These are phyloP conservation scores for Naganishia cerealis DNA, from an alignment of 1,284 basidiomycete species.

Conservation along the genomic window DNA sequence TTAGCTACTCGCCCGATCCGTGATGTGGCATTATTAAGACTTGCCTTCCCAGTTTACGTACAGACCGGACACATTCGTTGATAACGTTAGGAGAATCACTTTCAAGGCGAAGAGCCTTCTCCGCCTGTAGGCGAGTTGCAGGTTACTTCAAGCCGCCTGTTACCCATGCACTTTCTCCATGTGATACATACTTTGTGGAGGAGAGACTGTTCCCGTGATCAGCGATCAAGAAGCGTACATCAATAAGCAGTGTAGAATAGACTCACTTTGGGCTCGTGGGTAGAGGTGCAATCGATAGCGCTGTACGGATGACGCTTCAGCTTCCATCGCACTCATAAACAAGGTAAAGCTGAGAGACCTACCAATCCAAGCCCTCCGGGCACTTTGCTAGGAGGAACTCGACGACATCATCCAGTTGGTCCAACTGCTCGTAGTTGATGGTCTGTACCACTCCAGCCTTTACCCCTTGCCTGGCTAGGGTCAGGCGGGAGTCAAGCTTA, in stretches of 20 bases:
- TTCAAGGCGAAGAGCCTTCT: constrained; percentile 70
- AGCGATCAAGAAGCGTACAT: not conserved
- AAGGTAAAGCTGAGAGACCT: not conserved
- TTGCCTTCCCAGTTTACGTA: constrained; percentile 62
- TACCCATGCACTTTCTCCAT: not conserved
- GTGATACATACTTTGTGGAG: constrained; percentile 8
- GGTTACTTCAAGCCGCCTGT: not conserved
- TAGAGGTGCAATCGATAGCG: constrained; percentile 57
- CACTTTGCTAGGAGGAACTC: constrained; percentile 65
- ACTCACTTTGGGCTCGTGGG: constrained; percentile 58
- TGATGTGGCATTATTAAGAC: not conserved
- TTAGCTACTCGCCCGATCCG: not conserved
- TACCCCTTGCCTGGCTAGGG: constrained; percentile 61
- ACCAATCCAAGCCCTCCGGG: constrained; percentile 63
- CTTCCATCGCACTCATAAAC: not conserved
- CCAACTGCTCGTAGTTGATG: constrained; percentile 64
- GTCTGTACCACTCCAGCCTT: constrained; percentile 56
- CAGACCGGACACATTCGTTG: constrained; percentile 64
- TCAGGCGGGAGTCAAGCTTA: constrained; percentile 64
- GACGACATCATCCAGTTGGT: constrained; percentile 62
- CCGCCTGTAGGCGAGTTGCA: constrained; percentile 48
- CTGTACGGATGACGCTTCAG: not conserved
- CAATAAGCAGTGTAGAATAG: not conserved
- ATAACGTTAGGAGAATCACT: constrained; percentile 69
- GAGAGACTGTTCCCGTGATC: constrained; percentile 2